Conservation (phyloP, 352 stramenopile species). For the Vaucheria bursata region DNA sequence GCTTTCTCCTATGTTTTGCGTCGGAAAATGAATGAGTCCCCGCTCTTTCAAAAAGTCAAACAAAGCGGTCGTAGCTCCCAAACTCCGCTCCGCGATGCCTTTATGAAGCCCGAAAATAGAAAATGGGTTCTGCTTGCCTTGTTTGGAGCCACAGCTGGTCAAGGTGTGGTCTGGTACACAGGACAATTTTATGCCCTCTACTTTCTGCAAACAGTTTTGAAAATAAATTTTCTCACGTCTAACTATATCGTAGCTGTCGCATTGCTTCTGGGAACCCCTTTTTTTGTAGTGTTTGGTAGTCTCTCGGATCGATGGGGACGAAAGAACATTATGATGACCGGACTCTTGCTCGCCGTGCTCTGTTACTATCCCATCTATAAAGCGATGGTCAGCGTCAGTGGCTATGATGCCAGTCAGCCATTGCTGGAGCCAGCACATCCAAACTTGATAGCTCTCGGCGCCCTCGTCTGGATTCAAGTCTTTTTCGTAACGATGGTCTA, state of each 20-base stretch:
- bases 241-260: not conserved
- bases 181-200: not conserved
- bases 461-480: not conserved
- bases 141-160: not conserved
- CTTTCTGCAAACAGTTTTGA: not conserved
- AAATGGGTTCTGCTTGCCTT: not conserved
- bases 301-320: not conserved
- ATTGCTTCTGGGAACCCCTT: not conserved
- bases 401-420: too few relatives aligned
- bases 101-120: not conserved
- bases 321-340: slow-evolving; percentile 1
- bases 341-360: not conserved
- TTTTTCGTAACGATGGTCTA: not conserved
- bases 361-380: not conserved
- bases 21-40: not conserved
- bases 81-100: not conserved
- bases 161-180: not conserved
- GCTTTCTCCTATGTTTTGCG: not conserved
- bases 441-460: not conserved
- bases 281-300: not conserved
- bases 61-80: not conserved
- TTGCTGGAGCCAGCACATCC: too few relatives aligned
- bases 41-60: not conserved
- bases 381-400: not conserved
- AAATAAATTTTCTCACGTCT: not conserved